A percentile compares a stretch with the other conserved stretches of the same genome.
Conservation (phyloP, 1,139 yeast genomes). For the Hyphopichia khmerensis region DNA sequence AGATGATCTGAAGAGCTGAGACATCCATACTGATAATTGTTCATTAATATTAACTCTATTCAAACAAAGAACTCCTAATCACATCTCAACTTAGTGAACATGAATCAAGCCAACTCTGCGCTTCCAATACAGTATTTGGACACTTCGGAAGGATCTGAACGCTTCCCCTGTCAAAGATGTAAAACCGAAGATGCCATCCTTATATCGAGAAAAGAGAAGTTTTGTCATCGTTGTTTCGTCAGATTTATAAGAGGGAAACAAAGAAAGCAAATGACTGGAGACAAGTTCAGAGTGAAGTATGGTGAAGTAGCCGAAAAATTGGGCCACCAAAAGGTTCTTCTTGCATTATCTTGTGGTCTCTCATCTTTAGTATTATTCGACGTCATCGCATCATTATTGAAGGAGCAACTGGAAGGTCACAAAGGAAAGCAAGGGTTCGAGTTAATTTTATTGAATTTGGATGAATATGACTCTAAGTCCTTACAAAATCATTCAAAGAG, state of each 20-base stretch:
- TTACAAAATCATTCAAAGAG: constrained; percentile 16
- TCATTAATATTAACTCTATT: no score
- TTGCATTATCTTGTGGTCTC: constrained; percentile 64
- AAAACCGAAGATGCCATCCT: constrained; percentile 44
- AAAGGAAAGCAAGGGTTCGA: constrained; percentile 70
- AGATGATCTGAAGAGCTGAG: not conserved
- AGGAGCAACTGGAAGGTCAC: constrained; percentile 60
- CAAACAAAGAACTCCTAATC: no score
- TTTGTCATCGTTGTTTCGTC: constrained; percentile 69
- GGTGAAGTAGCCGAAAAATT: constrained; percentile 27
- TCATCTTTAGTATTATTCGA: constrained; percentile 71
- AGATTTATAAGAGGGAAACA: constrained; percentile 77
- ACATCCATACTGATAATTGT: no score
- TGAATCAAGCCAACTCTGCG: constrained; percentile 2
- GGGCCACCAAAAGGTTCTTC: constrained; percentile 46
- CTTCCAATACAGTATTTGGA: constrained; percentile 19
- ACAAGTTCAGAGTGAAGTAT: constrained; percentile 68
- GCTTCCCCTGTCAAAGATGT: constrained; percentile 49
- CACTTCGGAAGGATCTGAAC: constrained; percentile 3
- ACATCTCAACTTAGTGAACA: no score
- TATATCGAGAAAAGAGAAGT: constrained; percentile 65
- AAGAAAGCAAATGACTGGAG: constrained; percentile 70
- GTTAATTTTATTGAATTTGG: constrained; percentile 54
- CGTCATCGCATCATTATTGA: constrained; percentile 56
- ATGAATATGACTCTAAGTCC: constrained; percentile 27